A percentile compares a stretch with the other conserved stretches of the same genome.
phyloP scores from a whole-genome alignment of 306 rosid genomes.

The Urtica urens region DNA sequence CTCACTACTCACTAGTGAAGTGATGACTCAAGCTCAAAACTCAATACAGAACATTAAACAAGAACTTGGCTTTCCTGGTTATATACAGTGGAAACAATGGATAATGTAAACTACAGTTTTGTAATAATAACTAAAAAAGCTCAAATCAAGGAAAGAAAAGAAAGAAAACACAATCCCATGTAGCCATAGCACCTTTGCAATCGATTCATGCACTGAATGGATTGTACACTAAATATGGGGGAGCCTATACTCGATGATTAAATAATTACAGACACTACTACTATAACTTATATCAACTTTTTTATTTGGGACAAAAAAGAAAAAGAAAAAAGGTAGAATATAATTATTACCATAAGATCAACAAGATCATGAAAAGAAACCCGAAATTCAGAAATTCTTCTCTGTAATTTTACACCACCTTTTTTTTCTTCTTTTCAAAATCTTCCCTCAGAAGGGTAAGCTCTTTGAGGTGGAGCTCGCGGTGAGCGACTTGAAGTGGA shows the following conservation, averaged over 20 bases:
- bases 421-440: constrained; percentile 1
- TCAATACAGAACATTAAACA: background rate
- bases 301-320: constrained; percentile 21
- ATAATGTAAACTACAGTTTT: background rate
- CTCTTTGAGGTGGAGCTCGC: constrained; percentile 83
- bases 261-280: constrained; percentile 8
- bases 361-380: constrained; percentile 24
- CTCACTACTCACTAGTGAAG: no score
- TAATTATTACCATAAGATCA: constrained; percentile 16
- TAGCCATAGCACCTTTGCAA: background rate
- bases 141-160: constrained; percentile 2
- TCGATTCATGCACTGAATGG: constrained; percentile 1
- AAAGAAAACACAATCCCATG: no score
- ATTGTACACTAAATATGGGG: constrained; percentile 1
- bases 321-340: constrained; percentile 14
- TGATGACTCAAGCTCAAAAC: no score
- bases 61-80: background rate
- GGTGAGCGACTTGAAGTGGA: constrained; percentile 65
- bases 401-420: constrained; percentile 23
- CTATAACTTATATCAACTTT: constrained; percentile 20
- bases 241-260: background rate
- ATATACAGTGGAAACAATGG: constrained; percentile 2
- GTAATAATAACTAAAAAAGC: background rate
- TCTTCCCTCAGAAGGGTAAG: constrained; percentile 73
- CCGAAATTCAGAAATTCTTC: constrained; percentile 30